phyloP scores from a whole-genome alignment of 192 early-diverging fungal species.

The Backusella macrospora region DNA sequence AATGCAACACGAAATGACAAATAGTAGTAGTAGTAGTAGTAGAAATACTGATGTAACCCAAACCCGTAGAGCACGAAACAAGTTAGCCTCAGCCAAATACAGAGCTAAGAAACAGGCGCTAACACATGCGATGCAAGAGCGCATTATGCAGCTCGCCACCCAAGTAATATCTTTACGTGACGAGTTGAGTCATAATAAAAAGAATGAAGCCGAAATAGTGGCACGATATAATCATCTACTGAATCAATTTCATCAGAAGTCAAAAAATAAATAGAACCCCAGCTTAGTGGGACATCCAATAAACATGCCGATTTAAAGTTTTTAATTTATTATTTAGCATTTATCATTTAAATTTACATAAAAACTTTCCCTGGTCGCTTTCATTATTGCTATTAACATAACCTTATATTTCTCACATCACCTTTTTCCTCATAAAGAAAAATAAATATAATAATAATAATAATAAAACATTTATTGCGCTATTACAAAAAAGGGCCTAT shows the following conservation, averaged over 20 bases:
- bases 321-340: background rate
- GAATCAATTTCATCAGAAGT: background rate
- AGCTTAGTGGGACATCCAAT: background rate
- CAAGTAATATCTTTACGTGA: background rate
- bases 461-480: too few relatives aligned
- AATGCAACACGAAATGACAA: too few relatives aligned
- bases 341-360: background rate
- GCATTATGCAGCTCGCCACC: conserved; percentile 19
- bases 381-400: too few relatives aligned
- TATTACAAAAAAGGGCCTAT: too few relatives aligned
- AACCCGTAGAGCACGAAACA: conserved; percentile 18
- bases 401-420: too few relatives aligned
- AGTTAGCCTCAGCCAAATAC: conserved; percentile 20
- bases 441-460: too few relatives aligned
- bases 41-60: background rate
- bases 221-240: background rate
- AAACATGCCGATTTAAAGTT: background rate
- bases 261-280: background rate
- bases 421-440: too few relatives aligned
- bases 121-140: conserved; percentile 19
- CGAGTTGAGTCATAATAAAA: background rate
- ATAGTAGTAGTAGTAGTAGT: too few relatives aligned
- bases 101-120: conserved; percentile 22
- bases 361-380: background rate
- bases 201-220: background rate